These are phyloP conservation scores for Eucalyptus leucophloia DNA, from an alignment of 345 rosid genomes.

Conservation along the genomic window DNA sequence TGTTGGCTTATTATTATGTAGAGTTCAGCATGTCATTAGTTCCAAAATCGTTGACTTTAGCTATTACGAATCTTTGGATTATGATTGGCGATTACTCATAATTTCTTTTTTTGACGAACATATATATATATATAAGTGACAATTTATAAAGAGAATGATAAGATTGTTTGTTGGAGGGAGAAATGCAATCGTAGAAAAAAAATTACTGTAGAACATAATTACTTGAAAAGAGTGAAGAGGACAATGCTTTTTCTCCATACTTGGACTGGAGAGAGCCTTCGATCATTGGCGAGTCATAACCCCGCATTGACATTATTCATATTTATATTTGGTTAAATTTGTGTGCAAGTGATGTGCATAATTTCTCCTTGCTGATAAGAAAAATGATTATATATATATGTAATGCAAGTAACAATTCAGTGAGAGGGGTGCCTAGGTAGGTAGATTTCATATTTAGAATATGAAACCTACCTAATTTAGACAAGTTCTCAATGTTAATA, in stretches of 20 bases:
- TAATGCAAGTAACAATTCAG: neutral
- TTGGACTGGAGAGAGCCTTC: neutral
- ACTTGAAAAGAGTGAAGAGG: neutral
- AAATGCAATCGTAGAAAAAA: neutral
- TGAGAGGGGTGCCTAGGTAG: neutral
- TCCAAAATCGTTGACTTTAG: neutral
- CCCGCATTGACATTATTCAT: neutral
- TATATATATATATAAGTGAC: neutral
- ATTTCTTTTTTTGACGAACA: neutral
- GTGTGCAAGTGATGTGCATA: neutral
- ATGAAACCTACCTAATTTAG: rapidly evolving
- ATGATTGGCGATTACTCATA: neutral
- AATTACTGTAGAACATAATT: neutral
- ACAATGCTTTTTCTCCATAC: too few relatives aligned
- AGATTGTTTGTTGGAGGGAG: neutral
- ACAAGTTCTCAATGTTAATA: rapidly evolving
- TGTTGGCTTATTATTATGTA: neutral
- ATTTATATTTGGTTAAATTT: neutral
- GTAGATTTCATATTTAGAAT: neutral
- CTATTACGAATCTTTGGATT: neutral
- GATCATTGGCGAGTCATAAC: too few relatives aligned
- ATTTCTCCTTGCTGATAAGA: rapidly evolving
- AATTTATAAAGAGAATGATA: neutral
- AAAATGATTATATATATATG: too few relatives aligned
- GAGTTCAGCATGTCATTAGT: rapidly evolving